These are phyloP conservation scores for Cladophialophora chaetospira DNA, from an alignment of 2,329 filamentous ascomycete species.

Conservation along the genomic window DNA sequence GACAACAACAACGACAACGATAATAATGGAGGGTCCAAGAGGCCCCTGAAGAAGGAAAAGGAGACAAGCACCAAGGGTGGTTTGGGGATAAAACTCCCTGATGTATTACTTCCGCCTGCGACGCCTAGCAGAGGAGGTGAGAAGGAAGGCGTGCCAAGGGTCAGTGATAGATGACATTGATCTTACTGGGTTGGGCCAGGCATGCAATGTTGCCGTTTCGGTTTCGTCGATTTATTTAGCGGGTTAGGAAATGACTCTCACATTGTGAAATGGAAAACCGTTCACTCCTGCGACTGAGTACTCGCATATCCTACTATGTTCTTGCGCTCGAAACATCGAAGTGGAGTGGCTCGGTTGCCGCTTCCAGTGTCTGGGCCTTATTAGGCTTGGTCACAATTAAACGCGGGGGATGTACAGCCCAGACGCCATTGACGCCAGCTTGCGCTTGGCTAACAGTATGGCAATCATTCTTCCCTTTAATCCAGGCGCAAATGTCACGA, in stretches of 20 bases:
- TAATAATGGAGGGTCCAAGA: constrained; percentile 29
- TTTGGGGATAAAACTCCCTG: constrained; percentile 34
- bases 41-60: constrained; percentile 31
- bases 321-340: too few relatives aligned
- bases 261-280: too few relatives aligned
- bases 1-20: constrained; percentile 36
- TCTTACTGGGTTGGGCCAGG: not conserved
- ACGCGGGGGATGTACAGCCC: not conserved
- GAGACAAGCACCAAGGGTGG: constrained; percentile 29
- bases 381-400: too few relatives aligned
- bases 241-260: constrained; percentile 11
- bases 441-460: not conserved
- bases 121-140: constrained; percentile 24
- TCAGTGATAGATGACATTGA: constrained; percentile 22
- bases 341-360: too few relatives aligned
- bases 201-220: not conserved
- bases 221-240: constrained; percentile 9
- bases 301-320: too few relatives aligned
- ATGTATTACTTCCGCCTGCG: constrained; percentile 32
- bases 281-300: too few relatives aligned
- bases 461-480: not conserved
- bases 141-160: constrained; percentile 25
- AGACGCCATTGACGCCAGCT: not conserved
- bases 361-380: too few relatives aligned
- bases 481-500: not conserved